A percentile compares a stretch with the other conserved stretches of the same genome.
Evolutionary conservation across 1,284 basidiomycete species (phyloP).

Genomic region (Pulveroboletus sp.): DNA sequence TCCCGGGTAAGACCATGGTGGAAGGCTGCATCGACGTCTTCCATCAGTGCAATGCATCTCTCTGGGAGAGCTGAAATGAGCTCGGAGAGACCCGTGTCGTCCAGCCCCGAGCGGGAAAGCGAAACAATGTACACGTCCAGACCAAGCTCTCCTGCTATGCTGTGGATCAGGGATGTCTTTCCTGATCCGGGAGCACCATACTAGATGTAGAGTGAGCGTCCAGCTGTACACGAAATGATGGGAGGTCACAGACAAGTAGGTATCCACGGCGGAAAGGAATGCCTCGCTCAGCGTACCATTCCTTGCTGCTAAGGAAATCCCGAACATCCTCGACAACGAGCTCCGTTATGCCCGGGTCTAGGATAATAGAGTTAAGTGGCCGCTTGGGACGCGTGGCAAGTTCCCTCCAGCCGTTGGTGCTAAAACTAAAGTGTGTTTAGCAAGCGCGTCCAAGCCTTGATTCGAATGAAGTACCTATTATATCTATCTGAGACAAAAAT

Average conservation of each 20-base stretch:
- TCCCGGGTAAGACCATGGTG: conserved; percentile 57
- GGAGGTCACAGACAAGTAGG: conserved; percentile 47
- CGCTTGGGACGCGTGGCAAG: conserved; percentile 63
- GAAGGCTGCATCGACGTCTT: conserved; percentile 79
- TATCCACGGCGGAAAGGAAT: conserved; percentile 76
- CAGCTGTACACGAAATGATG: not conserved
- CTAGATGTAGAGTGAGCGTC: conserved; percentile 34
- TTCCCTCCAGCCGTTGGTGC: conserved; percentile 48
- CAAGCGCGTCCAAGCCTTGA: not conserved
- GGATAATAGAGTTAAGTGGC: conserved; percentile 61
- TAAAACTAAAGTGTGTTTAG: conserved; percentile 2
- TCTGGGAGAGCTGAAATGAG: conserved; percentile 68
- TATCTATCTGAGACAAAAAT: conserved; percentile 56
- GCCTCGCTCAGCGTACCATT: conserved; percentile 67
- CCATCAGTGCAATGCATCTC: conserved; percentile 74
- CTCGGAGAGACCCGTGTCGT: conserved; percentile 61
- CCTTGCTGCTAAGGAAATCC: conserved; percentile 64
- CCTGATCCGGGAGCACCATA: conserved; percentile 76
- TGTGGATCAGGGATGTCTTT: conserved; percentile 75
- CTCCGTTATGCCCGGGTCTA: conserved; percentile 67
- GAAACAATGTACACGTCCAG: conserved; percentile 76
- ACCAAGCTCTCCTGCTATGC: conserved; percentile 73
- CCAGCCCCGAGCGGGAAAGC: conserved; percentile 68
- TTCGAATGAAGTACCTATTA: conserved; percentile 39
- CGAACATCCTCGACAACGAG: conserved; percentile 62